Base-by-base conservation (phyloP, 192 early-diverging fungal species). In the Neocallimastix lanati region DNA sequence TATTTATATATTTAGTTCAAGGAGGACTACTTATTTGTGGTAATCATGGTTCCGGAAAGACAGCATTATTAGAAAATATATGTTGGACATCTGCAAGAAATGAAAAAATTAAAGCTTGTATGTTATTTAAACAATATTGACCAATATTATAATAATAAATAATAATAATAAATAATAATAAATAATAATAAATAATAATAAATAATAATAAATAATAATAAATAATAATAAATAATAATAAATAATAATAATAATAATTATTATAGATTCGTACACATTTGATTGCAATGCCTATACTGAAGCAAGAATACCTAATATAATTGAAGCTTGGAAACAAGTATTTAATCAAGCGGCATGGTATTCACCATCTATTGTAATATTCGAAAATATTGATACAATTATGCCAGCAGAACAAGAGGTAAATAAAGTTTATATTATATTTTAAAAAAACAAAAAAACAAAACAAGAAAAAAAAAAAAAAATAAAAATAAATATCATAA, bases 341-440 rank as follows among this genome's bases (percentile, higher is more conserved):
- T 89, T 92, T 81, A 84, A 90, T 76, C 86, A 89, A 28, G 90
- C 90, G n/a, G 86, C 87, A 21, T 93, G 88, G 87, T 91, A 89
- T 76, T 82, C 87, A 9, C 94, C 94, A n/a, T 88, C 88, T 58
- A 83, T 94, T 21, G 77, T 95, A 14, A 84, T 94, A 28, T 87
- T 94, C 76, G 94, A 95, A 78, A 89, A 94, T 79, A 80, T 95
- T 36, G 94, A 95, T 82, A 83, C 87, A 16, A 80, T 95, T 30
- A 86, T 92, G 28, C 92, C 92, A 14, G 90, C 91, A 0, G 91
- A 92, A 80, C 87, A 92, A 27, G 93, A 93, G 84, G 90, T 92
- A 87, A 87, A 87, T 79, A 86, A 80, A 12, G 29, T 33, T 84
- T 13, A 80, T 76, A 29, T 25, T 81, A 18, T 84, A 80, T 78